Conservation (phyloP, 2,329 filamentous ascomycete species). For the Tolypocladium paradoxum region DNA sequence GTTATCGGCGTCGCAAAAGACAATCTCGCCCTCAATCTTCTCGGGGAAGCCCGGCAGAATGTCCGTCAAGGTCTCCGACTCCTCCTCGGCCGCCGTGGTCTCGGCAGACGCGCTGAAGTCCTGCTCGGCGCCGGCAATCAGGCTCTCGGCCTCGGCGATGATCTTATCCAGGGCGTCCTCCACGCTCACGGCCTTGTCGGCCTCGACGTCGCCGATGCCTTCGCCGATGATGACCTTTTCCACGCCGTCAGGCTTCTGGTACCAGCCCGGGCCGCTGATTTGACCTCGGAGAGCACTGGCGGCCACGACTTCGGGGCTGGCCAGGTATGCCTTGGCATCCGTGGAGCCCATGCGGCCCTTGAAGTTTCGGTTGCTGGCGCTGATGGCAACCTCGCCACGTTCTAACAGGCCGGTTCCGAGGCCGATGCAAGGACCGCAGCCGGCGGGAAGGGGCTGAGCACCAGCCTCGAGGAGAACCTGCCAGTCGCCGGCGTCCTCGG, state of each 20-base stretch:
- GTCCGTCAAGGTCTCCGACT: conserved; percentile 5
- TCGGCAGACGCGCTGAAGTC: conserved; percentile 16
- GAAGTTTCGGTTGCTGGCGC: conserved; percentile 79
- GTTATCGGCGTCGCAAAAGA: conserved; percentile 74
- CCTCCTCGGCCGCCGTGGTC: not conserved
- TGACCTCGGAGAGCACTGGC: conserved; percentile 69
- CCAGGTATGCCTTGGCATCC: conserved; percentile 68
- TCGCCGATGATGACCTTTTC: conserved; percentile 60
- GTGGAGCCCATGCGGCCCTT: conserved; percentile 71
- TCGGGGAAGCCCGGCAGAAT: conserved; percentile 60
- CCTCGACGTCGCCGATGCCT: conserved; percentile 54
- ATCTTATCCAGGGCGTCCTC: conserved; percentile 64
- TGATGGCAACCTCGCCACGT: conserved; percentile 77
- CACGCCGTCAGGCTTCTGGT: conserved; percentile 58
- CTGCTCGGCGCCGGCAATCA: conserved; percentile 45
- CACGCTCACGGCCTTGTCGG: conserved; percentile 54
- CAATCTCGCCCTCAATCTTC: conserved; percentile 71
- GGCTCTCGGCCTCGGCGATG: conserved; percentile 54
- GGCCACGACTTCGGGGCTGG: conserved; percentile 83
- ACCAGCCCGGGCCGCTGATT: conserved; percentile 69
- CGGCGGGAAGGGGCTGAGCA: conserved; percentile 45
- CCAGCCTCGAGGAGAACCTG: conserved; percentile 42
- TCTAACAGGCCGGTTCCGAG: conserved; percentile 69
- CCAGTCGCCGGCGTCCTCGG: conserved; percentile 76
- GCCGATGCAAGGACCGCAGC: conserved; percentile 81